Conservation (phyloP, 2,329 filamentous ascomycete species). For the Pyrenochaeta sp. region DNA sequence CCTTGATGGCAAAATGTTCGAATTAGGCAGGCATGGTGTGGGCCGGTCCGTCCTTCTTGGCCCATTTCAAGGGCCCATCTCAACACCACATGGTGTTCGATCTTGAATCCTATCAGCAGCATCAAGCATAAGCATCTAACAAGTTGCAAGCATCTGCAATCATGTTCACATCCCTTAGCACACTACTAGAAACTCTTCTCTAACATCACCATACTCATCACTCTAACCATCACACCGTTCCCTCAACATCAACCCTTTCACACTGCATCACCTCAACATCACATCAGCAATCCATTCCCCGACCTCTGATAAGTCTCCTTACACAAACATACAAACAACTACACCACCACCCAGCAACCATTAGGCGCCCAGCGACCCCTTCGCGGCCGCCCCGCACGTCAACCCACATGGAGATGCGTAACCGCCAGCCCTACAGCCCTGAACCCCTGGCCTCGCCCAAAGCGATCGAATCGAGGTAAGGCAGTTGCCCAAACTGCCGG, state of each 20-base stretch:
- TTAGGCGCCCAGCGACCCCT: constrained; percentile 41
- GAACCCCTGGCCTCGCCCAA: constrained; percentile 9
- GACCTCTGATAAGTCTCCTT: constrained; percentile 13
- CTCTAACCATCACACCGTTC: neutral
- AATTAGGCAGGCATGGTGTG: neutral
- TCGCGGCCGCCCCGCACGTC: constrained; percentile 25
- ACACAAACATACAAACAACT: constrained; percentile 29
- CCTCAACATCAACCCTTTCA: constrained; percentile 3
- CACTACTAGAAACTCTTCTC: neutral
- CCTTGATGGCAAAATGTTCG: neutral
- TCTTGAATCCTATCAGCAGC: constrained; percentile 8
- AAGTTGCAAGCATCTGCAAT: neutral
- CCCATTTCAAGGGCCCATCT: constrained; percentile 2
- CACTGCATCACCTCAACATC: constrained; percentile 13
- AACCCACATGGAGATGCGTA: constrained; percentile 26
- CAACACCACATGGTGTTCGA: constrained; percentile 3
- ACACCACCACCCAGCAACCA: constrained; percentile 15
- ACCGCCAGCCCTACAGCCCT: constrained; percentile 40
- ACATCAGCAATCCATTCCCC: constrained; percentile 11
- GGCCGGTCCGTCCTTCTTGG: constrained; percentile 3
- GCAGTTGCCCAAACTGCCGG: constrained; percentile 23
- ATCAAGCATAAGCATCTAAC: constrained; percentile 12
- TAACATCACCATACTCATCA: constrained; percentile 1
- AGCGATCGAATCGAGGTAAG: constrained; percentile 4
- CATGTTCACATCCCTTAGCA: neutral